Evolutionary conservation across 202 grass and related monocot species (phyloP), one percentile per base, ranked within the genome.

Genomic region (Bolboschoenoplectus hybrid): DNA sequence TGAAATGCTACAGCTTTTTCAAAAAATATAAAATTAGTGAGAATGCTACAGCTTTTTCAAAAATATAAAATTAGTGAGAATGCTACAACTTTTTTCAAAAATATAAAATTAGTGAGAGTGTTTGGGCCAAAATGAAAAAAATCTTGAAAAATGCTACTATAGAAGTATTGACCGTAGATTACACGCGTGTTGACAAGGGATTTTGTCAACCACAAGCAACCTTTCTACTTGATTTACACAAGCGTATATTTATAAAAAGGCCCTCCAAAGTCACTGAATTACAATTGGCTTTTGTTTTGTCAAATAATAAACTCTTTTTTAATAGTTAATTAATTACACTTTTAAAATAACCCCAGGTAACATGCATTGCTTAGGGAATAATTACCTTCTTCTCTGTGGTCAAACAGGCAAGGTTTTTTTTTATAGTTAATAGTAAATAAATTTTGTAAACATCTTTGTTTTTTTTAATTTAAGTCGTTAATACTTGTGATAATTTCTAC

Each of bases 181-280:
- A 62, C 14, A 60, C 34, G 20, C 9, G 36, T 63, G 36, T 45
- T 63, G 78, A 81, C 78, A 45, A 43, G 35, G 36, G 11, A 39
- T 81, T 82, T 82, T 82, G 38, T 82, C 80, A 82, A 82, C 36
- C 34, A 82, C 65, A 82, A 82, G 80, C 3, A 34, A 65, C 39
- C 78, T 63, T 34, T 20, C 68, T 45, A 81, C 80, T 12, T 65
- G n/a, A 80, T 80, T 80, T 80, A 80, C 50, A 57, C 13, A 7
- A 55, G 32, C 20, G 35, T 35, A 44, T 26, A 26, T 26, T 44
- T 44, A 44, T 5, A 44, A 44, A 44, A 44, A 0, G 43, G 43
- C 1, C 5, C 43, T 44, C 43, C 43, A 44, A 44, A 44, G 43
- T 2, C 45, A 76, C 45, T 51, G 13, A 49, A 49, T 82, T 82